Evolutionary conservation across 1,284 basidiomycete genomes (phyloP).

Genomic region (Anthracocystis panici-leucophaei): DNA sequence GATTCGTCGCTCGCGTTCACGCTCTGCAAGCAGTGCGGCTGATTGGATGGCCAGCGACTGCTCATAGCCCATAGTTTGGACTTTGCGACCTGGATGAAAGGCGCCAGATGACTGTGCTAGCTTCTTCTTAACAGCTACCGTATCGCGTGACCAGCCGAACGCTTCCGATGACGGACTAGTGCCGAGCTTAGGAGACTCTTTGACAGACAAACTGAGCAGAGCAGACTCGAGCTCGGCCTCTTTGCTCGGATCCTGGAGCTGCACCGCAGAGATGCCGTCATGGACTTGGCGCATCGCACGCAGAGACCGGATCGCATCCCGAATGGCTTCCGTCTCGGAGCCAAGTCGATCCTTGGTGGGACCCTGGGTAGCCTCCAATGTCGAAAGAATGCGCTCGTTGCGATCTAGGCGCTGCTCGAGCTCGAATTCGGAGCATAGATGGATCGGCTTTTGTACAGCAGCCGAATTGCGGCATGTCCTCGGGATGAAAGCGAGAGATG

Average conservation of each 20-base stretch:
- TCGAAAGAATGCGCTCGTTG: constrained; percentile 45
- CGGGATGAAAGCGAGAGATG: constrained; percentile 48
- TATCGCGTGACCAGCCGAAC: constrained; percentile 47
- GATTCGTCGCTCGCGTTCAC: constrained; percentile 35
- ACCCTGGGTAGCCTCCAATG: constrained; percentile 20
- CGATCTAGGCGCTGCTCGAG: constrained; percentile 53
- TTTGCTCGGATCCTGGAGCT: constrained; percentile 33
- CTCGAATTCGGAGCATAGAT: constrained; percentile 48
- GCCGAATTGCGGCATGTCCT: constrained; percentile 38
- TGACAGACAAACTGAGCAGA: constrained; percentile 37
- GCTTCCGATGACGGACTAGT: constrained; percentile 31
- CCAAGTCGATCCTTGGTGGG: constrained; percentile 35
- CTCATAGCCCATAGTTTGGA: constrained; percentile 43
- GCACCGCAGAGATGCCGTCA: constrained; percentile 32
- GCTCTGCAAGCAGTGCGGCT: constrained; percentile 44
- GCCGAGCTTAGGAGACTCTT: constrained; percentile 16
- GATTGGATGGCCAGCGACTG: constrained; percentile 50
- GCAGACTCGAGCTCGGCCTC: constrained; percentile 45
- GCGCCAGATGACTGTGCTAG: constrained; percentile 42
- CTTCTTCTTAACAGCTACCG: constrained; percentile 46
- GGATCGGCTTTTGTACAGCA: constrained; percentile 42
- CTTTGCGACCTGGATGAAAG: constrained; percentile 37
- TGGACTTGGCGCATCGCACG: constrained; percentile 42
- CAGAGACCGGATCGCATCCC: constrained; percentile 35
- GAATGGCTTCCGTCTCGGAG: constrained; percentile 36